Conservation (phyloP, 2,329 filamentous ascomycete genomes). For the Aspergillus sp. region DNA sequence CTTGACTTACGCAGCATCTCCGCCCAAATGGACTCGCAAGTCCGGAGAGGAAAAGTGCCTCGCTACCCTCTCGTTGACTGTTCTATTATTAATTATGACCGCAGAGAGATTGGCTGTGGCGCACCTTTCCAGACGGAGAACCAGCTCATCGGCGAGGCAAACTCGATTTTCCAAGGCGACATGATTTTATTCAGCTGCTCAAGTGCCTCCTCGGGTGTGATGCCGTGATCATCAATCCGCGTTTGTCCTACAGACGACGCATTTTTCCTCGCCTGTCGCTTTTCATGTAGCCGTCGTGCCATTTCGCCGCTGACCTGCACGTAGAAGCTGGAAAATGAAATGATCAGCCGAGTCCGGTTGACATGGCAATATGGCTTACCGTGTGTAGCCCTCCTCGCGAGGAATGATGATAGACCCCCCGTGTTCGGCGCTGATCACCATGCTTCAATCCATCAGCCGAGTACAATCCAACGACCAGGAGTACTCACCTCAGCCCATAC, state of each 20-base stretch:
- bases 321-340: background rate
- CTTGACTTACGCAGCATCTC: conserved; percentile 1
- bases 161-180: conserved; percentile 7
- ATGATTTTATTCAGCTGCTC: conserved; percentile 10
- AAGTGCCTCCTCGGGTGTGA: conserved; percentile 7
- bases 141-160: conserved; percentile 12
- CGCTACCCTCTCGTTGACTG: conserved; percentile 7
- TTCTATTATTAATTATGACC: background rate
- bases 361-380: background rate
- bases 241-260: background rate
- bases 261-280: background rate
- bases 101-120: background rate
- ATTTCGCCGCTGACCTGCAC: conserved; percentile 5
- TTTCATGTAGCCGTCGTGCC: background rate
- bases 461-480: fast-evolving
- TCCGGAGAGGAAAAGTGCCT: conserved; percentile 1
- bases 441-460: background rate
- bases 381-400: conserved; percentile 6
- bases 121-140: conserved; percentile 13
- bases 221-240: conserved; percentile 9
- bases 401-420: conserved; percentile 10
- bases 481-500: conserved; percentile 3
- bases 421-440: conserved; percentile 4
- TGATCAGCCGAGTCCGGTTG: too few species aligned
- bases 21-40: background rate